Percentiles rank a stretch among this genome's conserved stretches.
These are phyloP conservation scores for Wickerhamiella vanderwaltii DNA, from an alignment of 805 yeast species.

Conservation along the genomic window DNA sequence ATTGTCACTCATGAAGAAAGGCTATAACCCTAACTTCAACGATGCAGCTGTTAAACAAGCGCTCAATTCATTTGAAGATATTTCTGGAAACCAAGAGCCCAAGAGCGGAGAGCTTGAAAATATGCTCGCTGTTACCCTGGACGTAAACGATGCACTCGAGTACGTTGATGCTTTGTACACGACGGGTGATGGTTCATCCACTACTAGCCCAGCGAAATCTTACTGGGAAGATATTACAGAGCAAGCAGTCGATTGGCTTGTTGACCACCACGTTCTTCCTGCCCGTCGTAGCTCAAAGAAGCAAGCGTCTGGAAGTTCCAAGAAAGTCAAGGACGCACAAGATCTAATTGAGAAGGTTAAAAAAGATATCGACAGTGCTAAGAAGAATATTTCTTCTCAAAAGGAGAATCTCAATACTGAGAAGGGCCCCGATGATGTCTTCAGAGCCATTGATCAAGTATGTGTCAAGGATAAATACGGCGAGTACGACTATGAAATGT, in stretches of 20 bases:
- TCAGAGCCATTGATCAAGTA: slow-evolving; percentile 42
- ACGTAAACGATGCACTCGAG: slow-evolving; percentile 3
- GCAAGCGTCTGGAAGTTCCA: not conserved
- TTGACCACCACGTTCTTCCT: slow-evolving; percentile 5
- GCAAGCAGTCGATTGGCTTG: slow-evolving; percentile 5
- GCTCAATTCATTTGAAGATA: slow-evolving; percentile 34
- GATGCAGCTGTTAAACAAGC: slow-evolving; percentile 76
- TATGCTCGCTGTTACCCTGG: not conserved
- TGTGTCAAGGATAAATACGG: slow-evolving; percentile 45
- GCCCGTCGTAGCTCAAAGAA: not conserved
- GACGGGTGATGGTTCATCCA: not conserved
- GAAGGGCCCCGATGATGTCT: slow-evolving; percentile 52
- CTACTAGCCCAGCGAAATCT: not conserved
- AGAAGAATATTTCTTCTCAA: slow-evolving; percentile 16
- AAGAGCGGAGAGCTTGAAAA: not conserved
- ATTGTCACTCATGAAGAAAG: slow-evolving; percentile 37
- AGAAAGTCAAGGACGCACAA: slow-evolving; percentile 9
- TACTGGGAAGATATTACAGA: slow-evolving; percentile 2
- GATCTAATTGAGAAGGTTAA: slow-evolving; percentile 14
- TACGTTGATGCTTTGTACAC: slow-evolving; percentile 6
- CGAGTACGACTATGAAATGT: slow-evolving; percentile 57
- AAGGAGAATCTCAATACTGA: slow-evolving; percentile 19
- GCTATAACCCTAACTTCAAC: slow-evolving; percentile 75
- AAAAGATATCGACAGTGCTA: slow-evolving; percentile 15
- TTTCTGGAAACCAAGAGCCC: slow-evolving; percentile 3